Evolutionary conservation across 2,329 filamentous ascomycete species (phyloP), one percentile per base, ranked within the genome.

Genomic region (Phyllosticta capitalensis): DNA sequence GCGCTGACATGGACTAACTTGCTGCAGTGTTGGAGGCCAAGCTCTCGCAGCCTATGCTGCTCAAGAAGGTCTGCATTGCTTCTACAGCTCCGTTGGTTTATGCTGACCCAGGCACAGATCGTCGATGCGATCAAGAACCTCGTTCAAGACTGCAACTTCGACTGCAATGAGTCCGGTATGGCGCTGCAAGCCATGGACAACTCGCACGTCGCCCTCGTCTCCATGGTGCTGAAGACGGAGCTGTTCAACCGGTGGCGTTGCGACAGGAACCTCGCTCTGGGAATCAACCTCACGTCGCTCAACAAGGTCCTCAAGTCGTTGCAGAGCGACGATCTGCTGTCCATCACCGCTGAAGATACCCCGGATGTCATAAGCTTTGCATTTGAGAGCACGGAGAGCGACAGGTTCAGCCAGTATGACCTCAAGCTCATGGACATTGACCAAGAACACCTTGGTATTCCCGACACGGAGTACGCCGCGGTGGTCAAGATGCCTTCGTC

Each of bases 381-480:
- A 67, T 99, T 99, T 72, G 95, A 99, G 85, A 95, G 86, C 80
- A 80, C 83, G 65, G 85, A 88, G 71, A 89, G 84, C 69, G 94
- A 99, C 76, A 84, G 94, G 66, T 84, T 99, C 72, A 95, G 90
- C 83, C 95, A 99, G 81, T 99, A 99, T 75, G 94, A 99, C 76
- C 89, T 99, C 77, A 99, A 99, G 83, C 86, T 99, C 74, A 99
- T 99, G 94, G 94, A 99, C 75, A 99, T 99, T 75, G 94, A 99
- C 78, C 95, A 99, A 80, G 94, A 99, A 82, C 94, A 99, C 76
- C 80, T 99, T 76, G 94, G 94, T 64, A 99, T 99, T 68, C 94
- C 94, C 17, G 92, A 99, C 69, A 99, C 95, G n/a, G 94, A 99
- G 71, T 99, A 99, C 72, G 88, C 91, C 48, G 89, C 94, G 54